These are phyloP conservation scores for Coleophoma crateriformis DNA, from an alignment of 2,329 filamentous ascomycete species.

Conservation along the genomic window DNA sequence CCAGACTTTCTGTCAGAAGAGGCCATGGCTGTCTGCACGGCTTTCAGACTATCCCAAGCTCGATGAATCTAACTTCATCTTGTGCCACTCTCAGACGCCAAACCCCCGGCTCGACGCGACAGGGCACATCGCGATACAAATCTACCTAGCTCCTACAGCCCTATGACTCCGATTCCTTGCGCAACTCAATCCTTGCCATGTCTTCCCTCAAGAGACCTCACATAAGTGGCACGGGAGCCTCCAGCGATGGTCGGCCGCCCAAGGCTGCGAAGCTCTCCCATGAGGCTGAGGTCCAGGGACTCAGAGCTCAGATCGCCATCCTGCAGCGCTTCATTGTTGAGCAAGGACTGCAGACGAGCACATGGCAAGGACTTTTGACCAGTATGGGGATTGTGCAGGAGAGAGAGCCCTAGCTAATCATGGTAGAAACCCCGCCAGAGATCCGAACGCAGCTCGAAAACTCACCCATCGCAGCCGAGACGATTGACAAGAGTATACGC, in stretches of 20 bases:
- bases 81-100: too few relatives aligned
- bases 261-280: neutral
- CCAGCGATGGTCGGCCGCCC: neutral
- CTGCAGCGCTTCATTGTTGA: neutral
- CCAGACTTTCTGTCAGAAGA: too few relatives aligned
- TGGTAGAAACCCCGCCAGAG: neutral
- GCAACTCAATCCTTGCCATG: neutral
- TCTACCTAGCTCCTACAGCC: too few relatives aligned
- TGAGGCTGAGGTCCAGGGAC: neutral
- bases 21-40: too few relatives aligned
- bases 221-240: neutral
- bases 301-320: neutral
- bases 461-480: neutral
- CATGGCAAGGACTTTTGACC: neutral
- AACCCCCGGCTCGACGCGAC: too few relatives aligned
- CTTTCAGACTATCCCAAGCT: too few relatives aligned
- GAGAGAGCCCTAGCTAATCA: neutral
- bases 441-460: neutral
- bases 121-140: too few relatives aligned
- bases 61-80: too few relatives aligned
- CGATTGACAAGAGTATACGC: neutral
- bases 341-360: neutral
- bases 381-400: neutral
- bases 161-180: too few relatives aligned
- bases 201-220: neutral